Evolutionary conservation across 2,329 filamentous ascomycete species (phyloP).

Genomic region (Colletotrichum musae): DNA sequence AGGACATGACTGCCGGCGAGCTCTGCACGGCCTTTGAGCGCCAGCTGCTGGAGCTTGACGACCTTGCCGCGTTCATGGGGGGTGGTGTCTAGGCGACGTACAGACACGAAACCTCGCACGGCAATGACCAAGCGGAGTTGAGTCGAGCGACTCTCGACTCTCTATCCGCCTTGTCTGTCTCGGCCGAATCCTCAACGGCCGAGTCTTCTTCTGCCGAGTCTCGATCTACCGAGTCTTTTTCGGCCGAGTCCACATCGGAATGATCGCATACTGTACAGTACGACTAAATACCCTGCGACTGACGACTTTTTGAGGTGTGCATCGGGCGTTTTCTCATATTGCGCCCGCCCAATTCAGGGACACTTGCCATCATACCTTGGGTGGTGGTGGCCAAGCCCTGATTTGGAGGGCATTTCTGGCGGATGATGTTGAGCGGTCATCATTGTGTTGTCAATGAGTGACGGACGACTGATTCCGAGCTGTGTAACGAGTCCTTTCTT

Average conservation of each 20-base stretch:
- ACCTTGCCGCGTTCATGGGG: conserved; percentile 74
- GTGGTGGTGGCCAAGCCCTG: neutral
- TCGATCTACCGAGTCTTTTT: too few species aligned
- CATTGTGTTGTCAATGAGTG: neutral
- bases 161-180: too few species aligned
- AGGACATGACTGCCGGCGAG: conserved; percentile 72
- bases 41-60: conserved; percentile 72
- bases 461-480: neutral
- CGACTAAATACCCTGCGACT: conserved; percentile 38
- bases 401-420: neutral
- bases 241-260: too few species aligned
- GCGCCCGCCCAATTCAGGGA: neutral
- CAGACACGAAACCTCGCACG: neutral
- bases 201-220: too few species aligned
- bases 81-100: conserved; percentile 64
- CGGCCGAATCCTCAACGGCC: too few species aligned
- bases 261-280: conserved; percentile 34
- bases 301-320: conserved; percentile 19
- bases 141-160: too few species aligned
- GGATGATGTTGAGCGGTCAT: neutral
- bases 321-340: conserved; percentile 2
- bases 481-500: conserved; percentile 15
- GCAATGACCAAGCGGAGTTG: too few species aligned
- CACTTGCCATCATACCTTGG: conserved; percentile 3
- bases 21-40: conserved; percentile 72